Percentiles rank a stretch among this genome's conserved stretches.
Conservation (phyloP, 2,329 filamentous ascomycete species). For the Aspergillus sclerotialis region DNA sequence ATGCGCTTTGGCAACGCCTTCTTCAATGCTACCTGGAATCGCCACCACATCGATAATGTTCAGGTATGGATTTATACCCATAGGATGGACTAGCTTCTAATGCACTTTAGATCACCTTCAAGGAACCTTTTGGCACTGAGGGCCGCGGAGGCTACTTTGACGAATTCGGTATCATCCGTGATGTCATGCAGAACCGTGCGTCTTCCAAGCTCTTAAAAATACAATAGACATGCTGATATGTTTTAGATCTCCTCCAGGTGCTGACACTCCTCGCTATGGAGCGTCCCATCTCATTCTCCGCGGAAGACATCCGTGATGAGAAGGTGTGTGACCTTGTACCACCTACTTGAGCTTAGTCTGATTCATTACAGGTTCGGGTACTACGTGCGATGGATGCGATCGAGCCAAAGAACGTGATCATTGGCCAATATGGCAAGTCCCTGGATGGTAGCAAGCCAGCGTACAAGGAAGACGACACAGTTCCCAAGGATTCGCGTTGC, state of each 20-base stretch:
- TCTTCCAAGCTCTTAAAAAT: too few relatives aligned
- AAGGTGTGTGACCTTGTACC: too few relatives aligned
- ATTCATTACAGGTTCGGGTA: constrained; percentile 62
- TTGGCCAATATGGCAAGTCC: constrained; percentile 95
- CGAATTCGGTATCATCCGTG: constrained; percentile 97
- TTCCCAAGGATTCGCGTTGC: constrained; percentile 94
- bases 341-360: too few relatives aligned
- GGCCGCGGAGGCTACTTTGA: constrained; percentile 98
- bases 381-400: constrained; percentile 88
- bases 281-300: constrained; percentile 93
- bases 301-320: constrained; percentile 97
- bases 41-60: constrained; percentile 98
- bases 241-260: constrained; percentile 75
- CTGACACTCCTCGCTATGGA: constrained; percentile 97
- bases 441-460: constrained; percentile 92
- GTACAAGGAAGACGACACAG: constrained; percentile 98
- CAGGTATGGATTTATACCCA: constrained; percentile 48
- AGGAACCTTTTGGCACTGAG: constrained; percentile 98
- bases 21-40: constrained; percentile 97
- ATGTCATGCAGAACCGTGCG: constrained; percentile 96
- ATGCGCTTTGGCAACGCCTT: constrained; percentile 98
- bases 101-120: constrained; percentile 72
- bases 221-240: neutral
- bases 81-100: constrained; percentile 1
- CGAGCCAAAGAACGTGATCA: constrained; percentile 99